Percentiles rank a stretch among this genome's conserved stretches.
Conservation (phyloP, 106 monocot genomes). For the Apostasia shenzhenica region DNA sequence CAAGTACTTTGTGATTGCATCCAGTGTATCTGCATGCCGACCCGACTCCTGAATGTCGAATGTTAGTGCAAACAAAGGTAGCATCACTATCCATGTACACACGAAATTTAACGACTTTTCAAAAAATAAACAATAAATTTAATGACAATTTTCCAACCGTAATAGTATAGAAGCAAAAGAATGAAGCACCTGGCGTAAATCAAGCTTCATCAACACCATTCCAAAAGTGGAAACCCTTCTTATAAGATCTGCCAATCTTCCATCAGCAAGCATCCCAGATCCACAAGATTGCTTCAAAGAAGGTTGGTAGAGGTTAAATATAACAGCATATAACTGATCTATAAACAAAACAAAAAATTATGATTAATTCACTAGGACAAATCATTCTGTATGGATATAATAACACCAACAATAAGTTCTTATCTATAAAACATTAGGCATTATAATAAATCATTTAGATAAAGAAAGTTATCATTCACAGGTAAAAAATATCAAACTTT, state of each 20-base stretch:
- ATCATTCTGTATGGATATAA: too few species aligned
- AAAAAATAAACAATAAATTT: not conserved
- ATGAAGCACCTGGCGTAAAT: slow-evolving; percentile 63
- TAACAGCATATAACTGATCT: too few species aligned
- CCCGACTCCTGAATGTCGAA: slow-evolving; percentile 42
- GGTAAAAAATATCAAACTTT: too few species aligned
- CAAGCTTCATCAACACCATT: slow-evolving; percentile 87
- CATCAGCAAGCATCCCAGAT: slow-evolving; percentile 76
- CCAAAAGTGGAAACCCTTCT: slow-evolving; percentile 84
- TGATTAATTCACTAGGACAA: too few species aligned
- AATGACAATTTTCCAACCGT: not conserved
- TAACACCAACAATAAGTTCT: too few species aligned
- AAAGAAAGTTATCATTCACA: too few species aligned
- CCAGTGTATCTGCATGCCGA: slow-evolving; percentile 72
- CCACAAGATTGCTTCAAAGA: slow-evolving; percentile 84
- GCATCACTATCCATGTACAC: not conserved
- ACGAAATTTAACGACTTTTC: not conserved
- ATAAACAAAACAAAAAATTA: too few species aligned
- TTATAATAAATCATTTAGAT: too few species aligned
- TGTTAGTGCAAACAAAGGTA: not conserved
- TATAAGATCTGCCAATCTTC: slow-evolving; percentile 83
- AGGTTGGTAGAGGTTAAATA: too few species aligned
- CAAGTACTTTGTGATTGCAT: slow-evolving; percentile 68
- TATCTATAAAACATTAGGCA: too few species aligned
- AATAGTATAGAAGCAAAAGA: not conserved